Base-by-base conservation (phyloP, 179 eudicot genomes). In the Corrigiola litoralis region DNA sequence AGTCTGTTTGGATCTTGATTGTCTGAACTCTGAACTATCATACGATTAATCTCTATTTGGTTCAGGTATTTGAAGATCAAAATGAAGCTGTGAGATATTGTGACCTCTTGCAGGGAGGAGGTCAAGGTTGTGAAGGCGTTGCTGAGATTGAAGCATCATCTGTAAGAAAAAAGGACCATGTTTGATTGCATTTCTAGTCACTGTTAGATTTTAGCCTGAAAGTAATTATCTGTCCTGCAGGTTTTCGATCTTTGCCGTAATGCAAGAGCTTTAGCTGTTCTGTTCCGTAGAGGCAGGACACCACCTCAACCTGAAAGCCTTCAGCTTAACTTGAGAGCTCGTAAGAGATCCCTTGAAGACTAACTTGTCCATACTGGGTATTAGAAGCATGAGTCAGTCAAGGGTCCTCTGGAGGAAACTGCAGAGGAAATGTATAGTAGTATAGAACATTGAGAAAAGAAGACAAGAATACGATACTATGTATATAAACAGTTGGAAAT, bases 71-170 rank as follows among this genome's bases (percentile, higher is more conserved):
- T 77, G 98, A 92, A 80, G 98, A 92, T 58, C 85, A 81, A 72
- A 90, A 78, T 58, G 98, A 92, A 70, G 98, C 98, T 56, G 82
- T 82, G 50, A 87, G 64, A 69, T 92, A 90, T 68, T 92, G 98
- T 58, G 86, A 84, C 74, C 62, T 92, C 59, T 73, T 92, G 44
- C 90, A 92, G 70, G 95, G 98, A n/a, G 89, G 95, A 47, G 92
- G 97, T 66, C 96, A 87, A 80, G 90, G 82, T 13, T 92, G 98
- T 61, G 97, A 92, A 87, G 97, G 94, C 16, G 84, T 92, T 59
- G 94, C 98, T 29, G 96, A 90, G 75, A 84, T 90, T 40, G 98
- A 92, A 68, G 98, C 98, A 59, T 90, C 98, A 36, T 85, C 88
- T n/a, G 98, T 92, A 80, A 79, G 95, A 65, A 68, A 21, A 38